Evolutionary conservation across 192 early-diverging fungal species (phyloP).

Genomic region (Coemansia reversa): DNA sequence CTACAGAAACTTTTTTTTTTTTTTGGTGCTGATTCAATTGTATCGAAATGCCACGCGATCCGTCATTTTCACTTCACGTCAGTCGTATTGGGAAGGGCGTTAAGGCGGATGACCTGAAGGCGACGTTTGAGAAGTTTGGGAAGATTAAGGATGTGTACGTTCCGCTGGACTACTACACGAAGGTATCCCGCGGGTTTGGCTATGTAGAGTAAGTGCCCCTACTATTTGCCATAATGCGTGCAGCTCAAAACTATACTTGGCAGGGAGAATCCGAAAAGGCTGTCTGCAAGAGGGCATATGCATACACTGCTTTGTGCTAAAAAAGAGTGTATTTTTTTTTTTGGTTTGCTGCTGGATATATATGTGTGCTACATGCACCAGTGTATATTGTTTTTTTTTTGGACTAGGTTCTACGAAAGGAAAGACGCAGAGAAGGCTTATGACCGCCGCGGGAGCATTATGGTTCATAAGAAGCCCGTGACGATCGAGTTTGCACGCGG

Average conservation of each 20-base stretch:
- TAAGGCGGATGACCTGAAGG: slow-evolving; percentile 35
- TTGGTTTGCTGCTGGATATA: background rate
- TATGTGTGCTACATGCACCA: background rate
- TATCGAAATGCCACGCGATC: slow-evolving; percentile 49
- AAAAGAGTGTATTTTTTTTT: no score
- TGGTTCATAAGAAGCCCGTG: slow-evolving; percentile 34
- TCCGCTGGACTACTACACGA: slow-evolving; percentile 49
- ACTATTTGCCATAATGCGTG: background rate
- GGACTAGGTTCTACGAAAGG: slow-evolving; percentile 45
- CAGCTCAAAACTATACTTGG: background rate
- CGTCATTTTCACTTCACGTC: slow-evolving; percentile 51
- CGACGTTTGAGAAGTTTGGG: slow-evolving; percentile 44
- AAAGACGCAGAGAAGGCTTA: slow-evolving; percentile 54
- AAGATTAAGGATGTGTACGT: slow-evolving; percentile 53
- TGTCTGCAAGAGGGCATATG: background rate
- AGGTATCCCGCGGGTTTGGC: slow-evolving; percentile 52
- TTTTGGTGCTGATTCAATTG: slow-evolving; percentile 3
- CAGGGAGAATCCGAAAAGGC: background rate
- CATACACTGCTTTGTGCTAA: background rate
- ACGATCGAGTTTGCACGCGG: slow-evolving; percentile 55
- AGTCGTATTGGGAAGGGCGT: slow-evolving; percentile 45
- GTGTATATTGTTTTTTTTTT: background rate
- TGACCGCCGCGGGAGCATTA: slow-evolving; percentile 35
- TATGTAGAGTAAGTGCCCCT: slow-evolving; percentile 50
- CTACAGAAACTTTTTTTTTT: background rate